These are phyloP conservation scores for Fusarium sp. DNA, from an alignment of 2,329 filamentous ascomycete genomes.

Conservation along the genomic window DNA sequence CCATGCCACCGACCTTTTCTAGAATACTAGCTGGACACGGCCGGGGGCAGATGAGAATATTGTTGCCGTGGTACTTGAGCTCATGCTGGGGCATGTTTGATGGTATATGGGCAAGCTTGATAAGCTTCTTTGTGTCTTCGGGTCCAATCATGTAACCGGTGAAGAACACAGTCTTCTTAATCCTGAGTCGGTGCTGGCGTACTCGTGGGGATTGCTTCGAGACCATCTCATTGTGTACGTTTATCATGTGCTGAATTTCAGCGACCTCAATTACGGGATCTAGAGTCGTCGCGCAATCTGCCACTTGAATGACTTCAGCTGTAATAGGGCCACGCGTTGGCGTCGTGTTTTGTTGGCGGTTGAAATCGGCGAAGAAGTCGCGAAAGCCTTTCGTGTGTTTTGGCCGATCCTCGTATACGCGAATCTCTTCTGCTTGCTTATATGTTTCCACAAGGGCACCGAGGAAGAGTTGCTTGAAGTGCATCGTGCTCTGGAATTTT, in stretches of 20 bases:
- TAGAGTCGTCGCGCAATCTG: conserved; percentile 78
- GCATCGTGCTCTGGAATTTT: conserved; percentile 84
- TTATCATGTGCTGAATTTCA: conserved; percentile 90
- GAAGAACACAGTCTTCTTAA: conserved; percentile 91
- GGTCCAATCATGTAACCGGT: conserved; percentile 88
- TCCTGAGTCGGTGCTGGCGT: conserved; percentile 66
- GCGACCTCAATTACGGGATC: conserved; percentile 84
- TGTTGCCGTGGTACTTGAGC: conserved; percentile 86
- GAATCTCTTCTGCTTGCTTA: conserved; percentile 82
- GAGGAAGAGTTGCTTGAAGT: conserved; percentile 91
- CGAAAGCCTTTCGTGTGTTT: conserved; percentile 84
- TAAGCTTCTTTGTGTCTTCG: conserved; percentile 77
- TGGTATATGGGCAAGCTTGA: conserved; percentile 76
- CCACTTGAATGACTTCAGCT: conserved; percentile 88
- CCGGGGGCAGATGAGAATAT: conserved; percentile 88
- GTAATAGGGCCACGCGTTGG: conserved; percentile 73
- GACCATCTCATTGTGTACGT: conserved; percentile 78
- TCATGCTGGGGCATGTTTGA: conserved; percentile 73
- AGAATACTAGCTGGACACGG: conserved; percentile 79
- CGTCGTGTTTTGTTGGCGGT: conserved; percentile 65
- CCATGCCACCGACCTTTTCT: conserved; percentile 87
- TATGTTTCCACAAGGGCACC: conserved; percentile 88
- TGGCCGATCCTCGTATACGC: conserved; percentile 76
- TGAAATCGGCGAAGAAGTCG: conserved; percentile 85
- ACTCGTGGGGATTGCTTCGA: conserved; percentile 50